These are phyloP conservation scores for Hypomontagnella monticulosa DNA, from an alignment of 495 filamentous ascomycete species.

Conservation along the genomic window DNA sequence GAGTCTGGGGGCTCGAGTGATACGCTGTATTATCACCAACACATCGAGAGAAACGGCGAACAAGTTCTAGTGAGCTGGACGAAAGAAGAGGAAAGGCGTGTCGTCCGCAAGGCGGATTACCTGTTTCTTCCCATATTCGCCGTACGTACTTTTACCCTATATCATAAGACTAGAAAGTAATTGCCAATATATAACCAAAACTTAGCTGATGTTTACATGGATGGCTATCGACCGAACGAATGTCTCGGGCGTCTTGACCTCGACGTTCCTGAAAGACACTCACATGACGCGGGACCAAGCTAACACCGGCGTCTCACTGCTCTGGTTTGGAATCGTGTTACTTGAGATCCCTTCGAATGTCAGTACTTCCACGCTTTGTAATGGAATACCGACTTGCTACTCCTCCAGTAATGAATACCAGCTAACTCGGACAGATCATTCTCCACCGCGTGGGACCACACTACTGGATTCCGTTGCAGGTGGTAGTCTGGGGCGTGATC, in stretches of 20 bases:
- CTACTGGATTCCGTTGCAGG: conserved; percentile 33
- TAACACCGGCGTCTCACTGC: conserved; percentile 27
- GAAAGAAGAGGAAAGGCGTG: conserved; percentile 28
- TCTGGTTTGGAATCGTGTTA: conserved; percentile 30
- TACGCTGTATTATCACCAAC: conserved; percentile 16
- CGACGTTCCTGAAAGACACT: conserved; percentile 25
- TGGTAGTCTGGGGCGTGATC: conserved; percentile 29
- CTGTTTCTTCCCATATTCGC: conserved; percentile 33
- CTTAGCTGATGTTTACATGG: conserved; percentile 33
- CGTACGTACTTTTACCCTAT: conserved; percentile 5
- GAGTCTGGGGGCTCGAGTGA: conserved; percentile 12
- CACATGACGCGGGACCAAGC: conserved; percentile 31
- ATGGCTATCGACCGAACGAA: conserved; percentile 35
- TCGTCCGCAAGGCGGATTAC: conserved; percentile 31
- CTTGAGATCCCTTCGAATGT: conserved; percentile 31
- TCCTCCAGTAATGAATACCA: background rate
- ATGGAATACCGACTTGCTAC: background rate
- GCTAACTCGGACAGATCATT: conserved; percentile 18
- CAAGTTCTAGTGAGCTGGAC: conserved; percentile 30
- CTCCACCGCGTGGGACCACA: conserved; percentile 28
- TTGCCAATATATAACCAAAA: background rate
- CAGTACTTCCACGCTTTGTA: background rate
- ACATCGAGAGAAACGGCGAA: conserved; percentile 23
- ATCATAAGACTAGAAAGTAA: background rate
- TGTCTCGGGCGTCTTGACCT: conserved; percentile 29